phyloP scores from a whole-genome alignment of 208 protist genomes.

The Leishmania aethiopica region DNA sequence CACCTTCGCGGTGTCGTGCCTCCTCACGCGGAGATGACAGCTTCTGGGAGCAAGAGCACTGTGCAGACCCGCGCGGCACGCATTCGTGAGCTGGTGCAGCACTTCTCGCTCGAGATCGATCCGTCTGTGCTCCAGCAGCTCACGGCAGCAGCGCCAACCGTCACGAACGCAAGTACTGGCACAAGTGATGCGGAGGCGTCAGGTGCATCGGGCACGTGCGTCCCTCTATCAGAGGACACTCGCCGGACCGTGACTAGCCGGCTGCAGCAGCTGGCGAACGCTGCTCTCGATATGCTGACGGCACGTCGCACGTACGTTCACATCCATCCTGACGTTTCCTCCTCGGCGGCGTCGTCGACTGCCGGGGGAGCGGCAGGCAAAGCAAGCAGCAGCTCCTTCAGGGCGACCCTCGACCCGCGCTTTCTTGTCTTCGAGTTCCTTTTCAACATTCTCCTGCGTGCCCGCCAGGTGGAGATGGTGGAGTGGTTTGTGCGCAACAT shows the following conservation, averaged over 20 bases:
- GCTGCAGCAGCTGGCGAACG: conserved; percentile 45
- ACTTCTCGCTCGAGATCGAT: conserved; percentile 61
- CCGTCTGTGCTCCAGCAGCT: conserved; percentile 27
- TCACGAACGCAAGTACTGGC: background rate
- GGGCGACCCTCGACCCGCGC: conserved; percentile 74
- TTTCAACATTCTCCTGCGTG: conserved; percentile 93
- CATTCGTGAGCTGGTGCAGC: conserved; percentile 38
- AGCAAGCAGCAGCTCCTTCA: conserved; percentile 1
- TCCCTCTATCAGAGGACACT: conserved; percentile 26
- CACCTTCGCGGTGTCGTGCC: conserved; percentile 41
- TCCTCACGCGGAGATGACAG: background rate
- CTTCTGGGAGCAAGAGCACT: background rate
- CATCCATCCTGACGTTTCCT: background rate
- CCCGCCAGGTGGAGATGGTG: conserved; percentile 94
- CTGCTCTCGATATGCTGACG: conserved; percentile 60
- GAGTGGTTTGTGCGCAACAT: conserved; percentile 82
- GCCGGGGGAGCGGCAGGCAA: background rate
- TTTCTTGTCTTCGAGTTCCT: conserved; percentile 95
- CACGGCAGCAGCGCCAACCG: background rate
- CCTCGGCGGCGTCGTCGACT: background rate
- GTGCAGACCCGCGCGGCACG: conserved; percentile 11
- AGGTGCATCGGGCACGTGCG: background rate
- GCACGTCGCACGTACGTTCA: conserved; percentile 63
- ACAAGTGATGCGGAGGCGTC: background rate
- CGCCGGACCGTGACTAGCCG: conserved; percentile 32